phyloP scores from a whole-genome alignment of 768 basidiomycete species.

The Phlebiopsis gigantea region DNA sequence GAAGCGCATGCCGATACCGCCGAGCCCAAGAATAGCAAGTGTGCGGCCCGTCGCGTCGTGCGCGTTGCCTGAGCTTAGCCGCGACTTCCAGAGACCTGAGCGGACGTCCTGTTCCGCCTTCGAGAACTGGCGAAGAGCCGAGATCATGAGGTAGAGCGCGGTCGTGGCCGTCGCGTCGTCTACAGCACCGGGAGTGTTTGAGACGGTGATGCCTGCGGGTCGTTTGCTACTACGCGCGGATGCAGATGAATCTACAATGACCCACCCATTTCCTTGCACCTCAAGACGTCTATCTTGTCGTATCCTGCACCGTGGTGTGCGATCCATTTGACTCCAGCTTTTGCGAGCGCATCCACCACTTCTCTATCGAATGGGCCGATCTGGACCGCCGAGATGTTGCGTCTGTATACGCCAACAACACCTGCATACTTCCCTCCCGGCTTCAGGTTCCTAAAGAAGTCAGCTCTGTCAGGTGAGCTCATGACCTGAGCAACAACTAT shows the following conservation, averaged over 20 bases:
- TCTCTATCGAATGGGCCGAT: conserved; percentile 82
- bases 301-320: conserved; percentile 92
- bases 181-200: conserved; percentile 86
- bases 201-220: conserved; percentile 60
- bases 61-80: conserved; percentile 38
- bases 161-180: conserved; percentile 90
- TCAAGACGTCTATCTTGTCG: conserved; percentile 75
- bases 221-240: not conserved
- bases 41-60: conserved; percentile 67
- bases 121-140: conserved; percentile 69
- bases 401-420: conserved; percentile 74
- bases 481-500: conserved; percentile 6
- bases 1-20: conserved; percentile 71
- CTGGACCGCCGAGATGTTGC: conserved; percentile 53
- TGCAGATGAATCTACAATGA: not conserved
- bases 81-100: conserved; percentile 54
- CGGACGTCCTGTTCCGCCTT: conserved; percentile 53
- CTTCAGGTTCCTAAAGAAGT: conserved; percentile 61
- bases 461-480: conserved; percentile 36
- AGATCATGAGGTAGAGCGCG: conserved; percentile 76
- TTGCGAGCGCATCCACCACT: conserved; percentile 62
- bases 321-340: conserved; percentile 67
- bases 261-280: conserved; percentile 65
- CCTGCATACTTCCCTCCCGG: conserved; percentile 69
- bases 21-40: conserved; percentile 68